phyloP scores from a whole-genome alignment of 257 asterid genomes.

The Gentiana dahurica region DNA sequence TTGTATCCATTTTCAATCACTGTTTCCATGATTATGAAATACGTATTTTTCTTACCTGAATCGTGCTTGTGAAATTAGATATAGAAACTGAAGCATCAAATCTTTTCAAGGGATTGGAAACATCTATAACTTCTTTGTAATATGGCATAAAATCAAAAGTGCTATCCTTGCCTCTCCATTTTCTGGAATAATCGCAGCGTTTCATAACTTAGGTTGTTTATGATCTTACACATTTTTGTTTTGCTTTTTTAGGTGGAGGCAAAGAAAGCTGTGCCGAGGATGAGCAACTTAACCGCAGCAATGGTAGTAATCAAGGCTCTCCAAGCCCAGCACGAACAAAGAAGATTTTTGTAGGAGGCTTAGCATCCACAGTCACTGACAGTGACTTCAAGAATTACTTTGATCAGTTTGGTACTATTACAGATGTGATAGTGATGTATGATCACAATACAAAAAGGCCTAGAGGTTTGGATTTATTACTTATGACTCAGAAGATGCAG shows the following conservation, averaged over 20 bases:
- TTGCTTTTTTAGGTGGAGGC: constrained; percentile 70
- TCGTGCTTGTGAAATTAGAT: too few relatives aligned
- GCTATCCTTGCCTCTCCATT: neutral
- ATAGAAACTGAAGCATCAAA: too few relatives aligned
- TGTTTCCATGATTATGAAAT: too few relatives aligned
- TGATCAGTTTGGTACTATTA: constrained; percentile 65
- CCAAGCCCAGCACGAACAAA: constrained; percentile 70
- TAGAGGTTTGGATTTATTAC: constrained; percentile 34
- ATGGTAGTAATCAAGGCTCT: constrained; percentile 46
- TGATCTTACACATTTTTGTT: neutral
- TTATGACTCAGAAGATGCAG: constrained; percentile 69
- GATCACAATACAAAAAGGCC: constrained; percentile 94
- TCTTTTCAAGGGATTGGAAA: too few relatives aligned
- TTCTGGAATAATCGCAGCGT: neutral
- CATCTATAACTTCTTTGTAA: too few relatives aligned
- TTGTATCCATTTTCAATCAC: too few relatives aligned
- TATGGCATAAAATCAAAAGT: neutral
- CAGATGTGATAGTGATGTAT: constrained; percentile 90
- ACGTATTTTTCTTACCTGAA: too few relatives aligned
- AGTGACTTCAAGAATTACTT: constrained; percentile 74
- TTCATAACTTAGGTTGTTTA: neutral
- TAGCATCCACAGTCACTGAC: constrained; percentile 77
- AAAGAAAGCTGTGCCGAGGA: constrained; percentile 92
- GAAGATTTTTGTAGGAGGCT: constrained; percentile 85
- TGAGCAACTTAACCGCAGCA: constrained; percentile 39